A percentile compares a stretch with the other conserved stretches of the same genome.
phyloP scores from a whole-genome alignment of 73 alveolate species.

The Uronychia setigera region DNA sequence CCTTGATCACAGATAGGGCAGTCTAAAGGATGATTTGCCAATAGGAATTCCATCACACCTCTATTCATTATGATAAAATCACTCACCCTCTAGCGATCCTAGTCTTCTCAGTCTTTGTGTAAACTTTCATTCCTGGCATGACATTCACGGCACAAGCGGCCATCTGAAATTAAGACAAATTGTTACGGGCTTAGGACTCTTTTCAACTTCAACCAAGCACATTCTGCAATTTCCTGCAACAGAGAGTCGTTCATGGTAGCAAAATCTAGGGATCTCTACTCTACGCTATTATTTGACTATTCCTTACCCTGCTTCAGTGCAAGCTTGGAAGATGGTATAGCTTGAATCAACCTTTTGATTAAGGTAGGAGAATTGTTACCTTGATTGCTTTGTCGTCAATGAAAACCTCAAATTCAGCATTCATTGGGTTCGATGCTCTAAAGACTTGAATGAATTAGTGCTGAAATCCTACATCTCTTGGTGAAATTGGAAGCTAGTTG shows the following conservation, averaged over 20 bases:
- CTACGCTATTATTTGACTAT: not conserved
- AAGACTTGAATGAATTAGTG: too few relatives aligned
- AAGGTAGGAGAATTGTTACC: slow-evolving; percentile 22
- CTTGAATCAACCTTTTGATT: slow-evolving; percentile 47
- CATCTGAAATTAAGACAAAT: slow-evolving; percentile 27
- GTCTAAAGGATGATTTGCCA: slow-evolving; percentile 95
- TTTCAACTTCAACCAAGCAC: slow-evolving; percentile 94
- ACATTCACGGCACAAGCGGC: slow-evolving; percentile 91
- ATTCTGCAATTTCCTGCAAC: slow-evolving; percentile 95
- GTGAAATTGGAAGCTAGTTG: too few relatives aligned
- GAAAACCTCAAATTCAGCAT: slow-evolving; percentile 40
- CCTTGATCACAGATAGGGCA: slow-evolving; percentile 96
- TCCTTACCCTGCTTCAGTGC: slow-evolving; percentile 65
- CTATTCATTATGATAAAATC: slow-evolving; percentile 11
- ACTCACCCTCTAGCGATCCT: slow-evolving; percentile 88
- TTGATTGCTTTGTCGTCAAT: slow-evolving; percentile 64
- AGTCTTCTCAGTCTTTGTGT: slow-evolving; percentile 86
- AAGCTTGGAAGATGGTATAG: slow-evolving; percentile 67
- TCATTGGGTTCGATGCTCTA: slow-evolving; percentile 13
- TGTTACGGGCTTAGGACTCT: slow-evolving; percentile 83
- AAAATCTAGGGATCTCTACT: slow-evolving; percentile 66
- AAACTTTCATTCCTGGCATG: slow-evolving; percentile 87
- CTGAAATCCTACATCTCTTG: too few relatives aligned
- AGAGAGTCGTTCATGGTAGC: slow-evolving; percentile 71
- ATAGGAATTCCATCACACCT: slow-evolving; percentile 91